phyloP scores from a whole-genome alignment of 1,284 basidiomycete genomes.

The Ustilago crameri region DNA sequence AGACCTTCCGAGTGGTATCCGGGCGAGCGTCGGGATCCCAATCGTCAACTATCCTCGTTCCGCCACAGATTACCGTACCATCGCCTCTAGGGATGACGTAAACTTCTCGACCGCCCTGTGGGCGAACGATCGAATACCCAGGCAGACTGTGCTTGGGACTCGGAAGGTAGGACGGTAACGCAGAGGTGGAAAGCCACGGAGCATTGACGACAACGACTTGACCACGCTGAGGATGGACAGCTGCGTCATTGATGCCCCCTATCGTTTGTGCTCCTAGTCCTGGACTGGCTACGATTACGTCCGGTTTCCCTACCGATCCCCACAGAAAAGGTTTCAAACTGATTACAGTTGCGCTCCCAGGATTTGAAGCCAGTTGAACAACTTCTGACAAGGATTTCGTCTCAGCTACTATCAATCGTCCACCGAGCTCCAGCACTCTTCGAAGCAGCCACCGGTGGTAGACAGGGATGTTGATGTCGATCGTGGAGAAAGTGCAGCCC shows the following conservation, averaged over 20 bases:
- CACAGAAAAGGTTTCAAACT: background rate
- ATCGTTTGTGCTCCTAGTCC: slow-evolving; percentile 52
- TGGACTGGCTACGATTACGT: slow-evolving; percentile 43
- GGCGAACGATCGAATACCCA: slow-evolving; percentile 31
- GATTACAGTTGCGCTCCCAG: background rate
- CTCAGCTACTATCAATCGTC: slow-evolving; percentile 29
- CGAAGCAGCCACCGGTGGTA: slow-evolving; percentile 48
- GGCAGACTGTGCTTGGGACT: slow-evolving; percentile 15
- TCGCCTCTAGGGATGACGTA: slow-evolving; percentile 61
- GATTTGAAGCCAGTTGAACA: slow-evolving; percentile 5
- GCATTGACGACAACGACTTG: slow-evolving; percentile 58
- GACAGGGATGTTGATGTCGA: slow-evolving; percentile 57
- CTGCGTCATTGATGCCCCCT: slow-evolving; percentile 35
- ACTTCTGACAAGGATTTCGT: slow-evolving; percentile 17
- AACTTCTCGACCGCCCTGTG: slow-evolving; percentile 48
- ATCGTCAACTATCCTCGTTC: slow-evolving; percentile 53
- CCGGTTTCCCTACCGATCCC: background rate
- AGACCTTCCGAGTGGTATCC: slow-evolving; percentile 51
- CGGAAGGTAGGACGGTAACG: background rate
- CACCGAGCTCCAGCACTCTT: slow-evolving; percentile 51
- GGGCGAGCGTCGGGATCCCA: slow-evolving; percentile 26
- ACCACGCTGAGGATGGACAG: slow-evolving; percentile 51
- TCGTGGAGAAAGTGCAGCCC: slow-evolving; percentile 53
- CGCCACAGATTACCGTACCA: slow-evolving; percentile 57
- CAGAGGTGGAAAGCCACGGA: slow-evolving; percentile 45